phyloP scores from a whole-genome alignment of 1,284 basidiomycete species.

The Dichomitus squalens region DNA sequence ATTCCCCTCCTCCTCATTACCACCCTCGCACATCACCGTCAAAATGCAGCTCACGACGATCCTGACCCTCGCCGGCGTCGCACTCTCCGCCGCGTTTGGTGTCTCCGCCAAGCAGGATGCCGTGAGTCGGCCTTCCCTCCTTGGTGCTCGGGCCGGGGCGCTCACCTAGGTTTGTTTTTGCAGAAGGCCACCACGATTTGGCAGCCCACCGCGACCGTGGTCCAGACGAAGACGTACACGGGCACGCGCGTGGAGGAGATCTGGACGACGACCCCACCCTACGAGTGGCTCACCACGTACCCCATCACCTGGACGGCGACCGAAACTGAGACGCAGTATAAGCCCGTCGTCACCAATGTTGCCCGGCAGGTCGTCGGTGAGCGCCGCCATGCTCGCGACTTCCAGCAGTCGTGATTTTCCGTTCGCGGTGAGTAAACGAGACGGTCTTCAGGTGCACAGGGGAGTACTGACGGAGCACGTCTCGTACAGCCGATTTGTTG shows the following conservation, averaged over 20 bases:
- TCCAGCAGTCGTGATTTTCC: slow-evolving; percentile 8
- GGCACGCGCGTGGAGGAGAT: slow-evolving; percentile 22
- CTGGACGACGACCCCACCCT: slow-evolving; percentile 18
- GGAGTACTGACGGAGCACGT: not conserved
- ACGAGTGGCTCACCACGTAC: slow-evolving; percentile 19
- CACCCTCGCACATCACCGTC: not conserved
- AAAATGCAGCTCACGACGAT: slow-evolving; percentile 20
- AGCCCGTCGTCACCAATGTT: slow-evolving; percentile 12
- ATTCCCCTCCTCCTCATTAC: not conserved
- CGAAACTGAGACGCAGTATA: slow-evolving; percentile 16
- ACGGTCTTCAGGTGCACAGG: not conserved
- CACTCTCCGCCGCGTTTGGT: slow-evolving; percentile 12
- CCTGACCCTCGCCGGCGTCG: slow-evolving; percentile 16
- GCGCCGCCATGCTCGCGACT: slow-evolving; percentile 21
- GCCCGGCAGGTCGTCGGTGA: no score
- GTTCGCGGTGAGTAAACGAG: not conserved
- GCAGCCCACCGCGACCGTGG: slow-evolving; percentile 23
- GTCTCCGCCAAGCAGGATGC: slow-evolving; percentile 8
- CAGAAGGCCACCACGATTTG: slow-evolving; percentile 17
- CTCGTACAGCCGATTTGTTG: not conserved
- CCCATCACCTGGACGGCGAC: slow-evolving; percentile 19
- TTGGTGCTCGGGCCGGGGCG: not conserved
- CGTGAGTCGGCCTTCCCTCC: not conserved
- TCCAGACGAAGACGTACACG: slow-evolving; percentile 19
- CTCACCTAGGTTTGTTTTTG: not conserved